Evolutionary conservation across 2,329 filamentous ascomycete genomes (phyloP).

Genomic region (Cryphonectria carpinicola): DNA sequence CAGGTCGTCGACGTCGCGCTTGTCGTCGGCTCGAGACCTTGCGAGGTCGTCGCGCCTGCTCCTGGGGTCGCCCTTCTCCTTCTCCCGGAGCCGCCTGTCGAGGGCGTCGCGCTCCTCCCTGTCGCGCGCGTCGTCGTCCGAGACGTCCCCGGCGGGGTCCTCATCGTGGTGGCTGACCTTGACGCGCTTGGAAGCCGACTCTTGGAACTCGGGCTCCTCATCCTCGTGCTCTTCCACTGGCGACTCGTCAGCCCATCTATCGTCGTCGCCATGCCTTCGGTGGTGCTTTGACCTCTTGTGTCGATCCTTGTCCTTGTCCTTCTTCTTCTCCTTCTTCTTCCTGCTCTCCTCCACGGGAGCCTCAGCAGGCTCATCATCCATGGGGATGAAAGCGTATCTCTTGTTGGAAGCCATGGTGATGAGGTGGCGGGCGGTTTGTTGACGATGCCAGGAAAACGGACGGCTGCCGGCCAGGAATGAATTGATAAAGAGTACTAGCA

Average conservation of each 20-base stretch:
- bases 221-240: constrained; percentile 52
- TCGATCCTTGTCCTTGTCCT: constrained; percentile 45
- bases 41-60: constrained; percentile 61
- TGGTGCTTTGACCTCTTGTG: constrained; percentile 41
- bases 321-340: constrained; percentile 51
- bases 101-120: constrained; percentile 79
- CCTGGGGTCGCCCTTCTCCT: constrained; percentile 72
- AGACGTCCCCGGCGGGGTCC: constrained; percentile 53
- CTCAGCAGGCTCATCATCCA: constrained; percentile 66
- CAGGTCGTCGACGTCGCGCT: constrained; percentile 70
- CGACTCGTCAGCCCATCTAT: constrained; percentile 83
- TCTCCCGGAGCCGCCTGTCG: constrained; percentile 72
- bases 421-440: neutral
- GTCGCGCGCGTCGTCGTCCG: constrained; percentile 65
- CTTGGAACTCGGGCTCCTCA: constrained; percentile 63
- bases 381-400: constrained; percentile 68
- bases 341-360: constrained; percentile 45
- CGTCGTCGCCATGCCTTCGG: constrained; percentile 55
- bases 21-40: constrained; percentile 67
- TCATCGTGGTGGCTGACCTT: constrained; percentile 64
- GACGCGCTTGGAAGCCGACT: constrained; percentile 72
- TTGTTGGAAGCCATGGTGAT: constrained; percentile 53
- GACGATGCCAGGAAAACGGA: neutral
- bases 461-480: neutral
- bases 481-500: neutral